Evolutionary conservation across 2,329 filamentous ascomycete genomes (phyloP), one percentile per base, ranked within the genome.

Genomic region (Grosmannia huntii): DNA sequence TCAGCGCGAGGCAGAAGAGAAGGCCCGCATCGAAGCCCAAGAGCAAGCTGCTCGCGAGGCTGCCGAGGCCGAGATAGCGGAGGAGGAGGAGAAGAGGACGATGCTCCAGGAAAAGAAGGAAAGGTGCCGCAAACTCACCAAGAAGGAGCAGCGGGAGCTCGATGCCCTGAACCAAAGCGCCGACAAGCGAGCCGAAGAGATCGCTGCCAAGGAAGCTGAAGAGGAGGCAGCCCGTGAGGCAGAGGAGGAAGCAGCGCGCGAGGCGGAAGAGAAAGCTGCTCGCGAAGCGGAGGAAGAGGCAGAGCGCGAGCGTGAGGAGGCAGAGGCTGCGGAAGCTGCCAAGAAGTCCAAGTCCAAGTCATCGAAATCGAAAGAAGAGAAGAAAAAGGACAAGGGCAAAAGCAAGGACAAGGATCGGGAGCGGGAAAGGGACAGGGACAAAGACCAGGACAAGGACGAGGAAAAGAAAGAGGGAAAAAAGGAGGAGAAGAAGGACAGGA

Each of bases 271-370:
- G 14, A 55, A 57, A 56, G 67, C 67, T 4, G 67, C 66, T 60
- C 64, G 62, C 5, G 66, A 69, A 59, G 63, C 67, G 21, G 65
- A 67, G 53, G 65, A 68, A 31, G 62, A 67, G 33, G 66, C 66
- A 14, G 67, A 66, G 61, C 64, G 63, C 7, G 65, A 69, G 59
- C 68, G 69, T 16, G 69, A 72, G 48, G 62, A 61, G 38, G 61
- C 54, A 3, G 54, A 48, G 59, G 64, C 60, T 14, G 65, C 62
- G 56, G 65, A 63, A 50, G 62, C 54, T 53, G 64, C 64, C 1
- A 63, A 70, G 49, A 71, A 72, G 60, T 73, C 72, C 63, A 76
- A 75, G 64, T 69, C 71, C 31, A 76, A 75, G 66, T 73, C 55
- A 27, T 44, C 41, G 41, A 71, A 71, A 57, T 65, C 66, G 33